phyloP scores from a whole-genome alignment of 208 protist genomes.

The Kentomonas sorsogonicus region DNA sequence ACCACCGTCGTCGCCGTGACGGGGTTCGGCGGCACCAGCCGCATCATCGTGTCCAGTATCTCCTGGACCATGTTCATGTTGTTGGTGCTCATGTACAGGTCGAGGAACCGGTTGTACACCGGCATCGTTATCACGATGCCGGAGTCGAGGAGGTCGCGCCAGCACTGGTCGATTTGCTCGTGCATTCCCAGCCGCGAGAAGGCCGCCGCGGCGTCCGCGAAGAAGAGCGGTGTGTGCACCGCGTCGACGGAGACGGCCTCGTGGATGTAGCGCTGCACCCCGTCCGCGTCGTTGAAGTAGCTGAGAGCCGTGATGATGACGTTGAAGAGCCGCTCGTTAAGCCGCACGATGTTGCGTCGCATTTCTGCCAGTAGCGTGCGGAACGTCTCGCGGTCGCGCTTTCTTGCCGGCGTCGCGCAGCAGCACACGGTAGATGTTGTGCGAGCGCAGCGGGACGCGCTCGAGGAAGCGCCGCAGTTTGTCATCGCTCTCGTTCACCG shows the following conservation, averaged over 20 bases:
- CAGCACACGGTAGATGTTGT: conserved; percentile 69
- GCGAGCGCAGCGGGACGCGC: conserved; percentile 53
- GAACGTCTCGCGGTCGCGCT: conserved; percentile 46
- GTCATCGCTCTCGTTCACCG: conserved; percentile 37
- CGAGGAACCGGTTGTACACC: conserved; percentile 89
- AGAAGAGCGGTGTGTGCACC: conserved; percentile 67
- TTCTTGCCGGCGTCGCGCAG: conserved; percentile 68
- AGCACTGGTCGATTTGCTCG: conserved; percentile 62
- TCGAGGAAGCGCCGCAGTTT: conserved; percentile 57
- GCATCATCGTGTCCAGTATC: conserved; percentile 89
- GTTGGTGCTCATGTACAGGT: conserved; percentile 78
- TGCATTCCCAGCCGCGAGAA: conserved; percentile 57
- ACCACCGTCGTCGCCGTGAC: conserved; percentile 88
- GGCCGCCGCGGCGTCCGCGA: conserved; percentile 67
- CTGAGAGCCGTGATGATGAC: conserved; percentile 63
- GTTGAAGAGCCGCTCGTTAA: conserved; percentile 77
- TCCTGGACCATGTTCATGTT: conserved; percentile 84
- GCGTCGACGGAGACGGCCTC: conserved; percentile 35
- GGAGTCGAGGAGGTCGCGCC: conserved; percentile 64
- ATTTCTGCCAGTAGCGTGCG: conserved; percentile 47
- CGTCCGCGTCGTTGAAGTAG: conserved; percentile 60
- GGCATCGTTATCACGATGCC: conserved; percentile 79
- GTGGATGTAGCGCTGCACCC: conserved; percentile 59
- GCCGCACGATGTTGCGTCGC: conserved; percentile 23
- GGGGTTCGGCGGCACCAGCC: conserved; percentile 82